Conservation (phyloP, 129 eudicot species). For the Dittrichia graveolens region DNA sequence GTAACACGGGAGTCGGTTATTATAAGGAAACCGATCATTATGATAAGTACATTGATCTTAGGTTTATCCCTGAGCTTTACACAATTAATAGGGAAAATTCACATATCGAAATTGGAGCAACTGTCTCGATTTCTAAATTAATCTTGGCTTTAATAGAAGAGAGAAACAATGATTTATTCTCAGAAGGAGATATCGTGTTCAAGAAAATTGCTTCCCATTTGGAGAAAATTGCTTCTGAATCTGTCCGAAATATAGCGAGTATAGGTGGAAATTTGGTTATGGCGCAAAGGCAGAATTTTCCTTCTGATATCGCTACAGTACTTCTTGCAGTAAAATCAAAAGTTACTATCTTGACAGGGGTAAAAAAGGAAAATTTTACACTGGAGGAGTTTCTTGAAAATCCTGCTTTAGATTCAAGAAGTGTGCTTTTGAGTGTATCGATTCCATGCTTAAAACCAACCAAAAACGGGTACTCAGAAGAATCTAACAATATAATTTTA, state of each 20-base stretch:
- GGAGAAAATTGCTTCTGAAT: constrained; percentile 72
- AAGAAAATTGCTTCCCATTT: constrained; percentile 64
- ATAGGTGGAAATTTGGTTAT: constrained; percentile 92
- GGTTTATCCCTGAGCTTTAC: constrained; percentile 73
- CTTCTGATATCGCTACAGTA: constrained; percentile 82
- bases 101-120: constrained; percentile 71
- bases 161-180: constrained; percentile 1
- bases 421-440: constrained; percentile 63
- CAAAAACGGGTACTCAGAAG: constrained; percentile 32
- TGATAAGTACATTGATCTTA: constrained; percentile 70
- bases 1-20: constrained; percentile 79
- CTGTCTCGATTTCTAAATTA: constrained; percentile 68
- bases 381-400: constrained; percentile 67
- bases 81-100: constrained; percentile 39
- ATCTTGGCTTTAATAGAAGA: constrained; percentile 57
- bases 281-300: constrained; percentile 77
- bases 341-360: constrained; percentile 50
- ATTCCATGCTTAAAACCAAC: constrained; percentile 51
- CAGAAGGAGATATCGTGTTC: constrained; percentile 39
- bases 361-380: constrained; percentile 46
- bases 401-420: constrained; percentile 60
- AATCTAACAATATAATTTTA: constrained; percentile 36
- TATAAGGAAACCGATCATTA: constrained; percentile 58
- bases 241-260: constrained; percentile 75
- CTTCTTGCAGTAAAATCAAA: constrained; percentile 70